Evolutionary conservation across 352 stramenopile genomes (phyloP).

Genomic region (Pythium guiyangense): DNA sequence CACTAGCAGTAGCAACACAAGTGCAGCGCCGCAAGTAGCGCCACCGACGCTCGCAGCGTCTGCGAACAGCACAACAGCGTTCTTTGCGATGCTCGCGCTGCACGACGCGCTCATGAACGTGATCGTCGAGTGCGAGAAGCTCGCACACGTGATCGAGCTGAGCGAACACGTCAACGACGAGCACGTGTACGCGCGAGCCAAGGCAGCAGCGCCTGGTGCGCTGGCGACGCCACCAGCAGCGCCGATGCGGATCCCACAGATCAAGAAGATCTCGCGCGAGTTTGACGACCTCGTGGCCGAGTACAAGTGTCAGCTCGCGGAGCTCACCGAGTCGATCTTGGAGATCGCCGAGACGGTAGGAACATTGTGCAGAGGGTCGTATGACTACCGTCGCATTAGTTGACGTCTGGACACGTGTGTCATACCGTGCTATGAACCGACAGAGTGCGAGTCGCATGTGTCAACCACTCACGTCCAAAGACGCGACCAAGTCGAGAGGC

Average conservation of each 20-base stretch:
- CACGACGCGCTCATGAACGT: constrained; percentile 40
- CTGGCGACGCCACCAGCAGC: constrained; percentile 1
- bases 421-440: no score
- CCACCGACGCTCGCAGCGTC: constrained; percentile 5
- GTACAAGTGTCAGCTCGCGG: constrained; percentile 44
- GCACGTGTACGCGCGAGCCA: neutral
- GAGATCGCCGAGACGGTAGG: constrained; percentile 37
- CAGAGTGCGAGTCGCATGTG: constrained; percentile 11
- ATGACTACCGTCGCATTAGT: neutral
- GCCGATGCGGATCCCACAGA: constrained; percentile 27
- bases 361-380: neutral
- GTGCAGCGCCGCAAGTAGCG: neutral
- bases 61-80: constrained; percentile 1
- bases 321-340: constrained; percentile 50
- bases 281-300: constrained; percentile 40
- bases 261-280: constrained; percentile 51
- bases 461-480: constrained; percentile 4
- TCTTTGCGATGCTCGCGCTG: constrained; percentile 36
- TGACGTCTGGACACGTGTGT: no score
- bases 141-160: constrained; percentile 38
- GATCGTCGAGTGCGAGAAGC: constrained; percentile 17
- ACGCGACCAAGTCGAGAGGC: constrained; percentile 9
- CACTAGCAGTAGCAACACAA: neutral
- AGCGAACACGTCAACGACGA: constrained; percentile 39
- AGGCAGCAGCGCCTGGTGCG: neutral